Conservation (phyloP, 2,329 filamentous ascomycete species). For the Xylaria hypoxylon region DNA sequence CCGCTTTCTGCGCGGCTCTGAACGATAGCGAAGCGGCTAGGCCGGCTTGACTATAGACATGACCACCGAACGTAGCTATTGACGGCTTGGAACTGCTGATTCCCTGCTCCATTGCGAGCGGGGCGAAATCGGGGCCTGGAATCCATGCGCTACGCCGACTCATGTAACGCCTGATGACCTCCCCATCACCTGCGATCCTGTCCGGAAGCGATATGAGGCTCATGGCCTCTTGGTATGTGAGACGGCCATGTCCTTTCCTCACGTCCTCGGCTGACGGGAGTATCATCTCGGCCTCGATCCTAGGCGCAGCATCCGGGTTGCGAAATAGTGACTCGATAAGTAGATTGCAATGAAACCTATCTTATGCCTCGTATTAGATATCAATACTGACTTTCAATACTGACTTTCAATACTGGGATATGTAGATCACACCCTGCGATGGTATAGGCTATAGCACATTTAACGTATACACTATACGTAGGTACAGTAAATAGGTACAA, state of each 20-base stretch:
- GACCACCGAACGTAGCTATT: constrained; percentile 55
- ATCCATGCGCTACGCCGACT: constrained; percentile 51
- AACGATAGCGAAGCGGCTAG: constrained; percentile 54
- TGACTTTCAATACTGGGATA: background rate
- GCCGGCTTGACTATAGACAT: constrained; percentile 58
- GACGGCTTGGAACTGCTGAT: constrained; percentile 17
- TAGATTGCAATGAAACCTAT: background rate
- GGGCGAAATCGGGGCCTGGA: constrained; percentile 49
- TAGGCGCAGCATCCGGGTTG: constrained; percentile 6
- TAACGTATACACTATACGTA: background rate
- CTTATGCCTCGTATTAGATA: background rate
- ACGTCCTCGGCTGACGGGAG: constrained; percentile 29
- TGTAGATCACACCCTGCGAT: background rate
- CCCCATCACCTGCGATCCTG: constrained; percentile 35
- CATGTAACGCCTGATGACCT: constrained; percentile 51
- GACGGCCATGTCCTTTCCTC: constrained; percentile 41
- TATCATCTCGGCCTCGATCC: constrained; percentile 18
- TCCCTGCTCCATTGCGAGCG: constrained; percentile 18
- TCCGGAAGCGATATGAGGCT: constrained; percentile 49
- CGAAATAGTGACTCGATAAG: background rate
- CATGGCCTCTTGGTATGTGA: constrained; percentile 54
- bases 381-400: background rate
- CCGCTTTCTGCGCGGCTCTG: constrained; percentile 46
- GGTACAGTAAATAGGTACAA: too few species aligned
- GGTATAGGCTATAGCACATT: background rate